A percentile compares a stretch with the other conserved stretches of the same genome.
phyloP scores from a whole-genome alignment of 202 grass and related monocot species.

The Saccharum hybrid region DNA sequence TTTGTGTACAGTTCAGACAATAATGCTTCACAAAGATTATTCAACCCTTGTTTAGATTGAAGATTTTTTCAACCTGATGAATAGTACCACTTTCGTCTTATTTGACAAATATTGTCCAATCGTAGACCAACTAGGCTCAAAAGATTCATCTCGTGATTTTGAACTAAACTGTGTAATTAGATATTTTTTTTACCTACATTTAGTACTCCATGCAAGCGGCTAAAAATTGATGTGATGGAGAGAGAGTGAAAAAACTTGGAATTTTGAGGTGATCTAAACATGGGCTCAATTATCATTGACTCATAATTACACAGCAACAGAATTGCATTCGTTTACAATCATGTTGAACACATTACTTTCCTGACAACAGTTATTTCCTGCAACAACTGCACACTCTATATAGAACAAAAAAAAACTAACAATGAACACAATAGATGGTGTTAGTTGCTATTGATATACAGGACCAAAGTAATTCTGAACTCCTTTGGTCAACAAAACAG shows the following conservation, averaged over 20 bases:
- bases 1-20: conserved; percentile 41
- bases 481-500: not conserved
- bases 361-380: not conserved
- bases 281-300: conserved; percentile 8
- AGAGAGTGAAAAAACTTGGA: too few relatives aligned
- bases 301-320: conserved; percentile 36
- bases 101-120: too few relatives aligned
- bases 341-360: not conserved
- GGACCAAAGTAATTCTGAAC: not conserved
- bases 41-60: too few relatives aligned
- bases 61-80: too few relatives aligned
- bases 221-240: too few relatives aligned
- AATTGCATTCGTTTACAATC: conserved; percentile 9
- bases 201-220: too few relatives aligned
- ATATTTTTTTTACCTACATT: too few relatives aligned
- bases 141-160: too few relatives aligned
- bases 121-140: too few relatives aligned
- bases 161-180: too few relatives aligned
- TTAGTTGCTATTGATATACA: not conserved
- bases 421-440: not conserved
- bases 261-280: too few relatives aligned
- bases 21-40: not conserved
- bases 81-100: too few relatives aligned
- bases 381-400: conserved; percentile 2
- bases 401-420: not conserved